A percentile compares a stretch with the other conserved stretches of the same genome.
Conservation (phyloP, 2,329 filamentous ascomycete genomes). For the Aspergillus alliaceus region DNA sequence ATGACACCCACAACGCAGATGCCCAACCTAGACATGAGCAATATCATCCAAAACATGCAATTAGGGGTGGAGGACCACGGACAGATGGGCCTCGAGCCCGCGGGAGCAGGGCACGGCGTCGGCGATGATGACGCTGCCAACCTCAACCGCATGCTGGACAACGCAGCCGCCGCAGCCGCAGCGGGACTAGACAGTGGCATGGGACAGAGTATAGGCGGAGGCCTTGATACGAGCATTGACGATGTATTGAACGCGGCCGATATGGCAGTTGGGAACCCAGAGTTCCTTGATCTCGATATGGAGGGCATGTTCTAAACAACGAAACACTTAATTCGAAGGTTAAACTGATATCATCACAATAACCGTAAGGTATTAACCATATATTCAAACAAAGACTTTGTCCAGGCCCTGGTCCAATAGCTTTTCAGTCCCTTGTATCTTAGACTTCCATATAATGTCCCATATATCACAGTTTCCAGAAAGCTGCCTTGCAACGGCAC, state of each 20-base stretch:
- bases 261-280: slow-evolving; percentile 45
- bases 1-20: slow-evolving; percentile 39
- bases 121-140: slow-evolving; percentile 31
- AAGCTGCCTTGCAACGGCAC: not conserved
- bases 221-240: slow-evolving; percentile 41
- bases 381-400: not conserved
- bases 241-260: slow-evolving; percentile 45
- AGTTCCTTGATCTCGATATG: slow-evolving; percentile 47
- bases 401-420: no score
- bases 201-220: slow-evolving; percentile 20
- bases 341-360: not conserved
- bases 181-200: slow-evolving; percentile 30
- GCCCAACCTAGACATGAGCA: slow-evolving; percentile 42
- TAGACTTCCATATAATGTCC: no score
- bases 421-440: no score
- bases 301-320: slow-evolving; percentile 42
- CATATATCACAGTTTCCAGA: not conserved
- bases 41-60: slow-evolving; percentile 45
- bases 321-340: not conserved
- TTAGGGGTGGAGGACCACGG: slow-evolving; percentile 34
- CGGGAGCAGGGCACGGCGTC: slow-evolving; percentile 14
- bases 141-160: slow-evolving; percentile 42
- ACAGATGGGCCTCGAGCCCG: slow-evolving; percentile 34
- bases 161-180: slow-evolving; percentile 36
- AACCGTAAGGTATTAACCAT: not conserved